A percentile compares a stretch with the other conserved stretches of the same genome.
phyloP scores from a whole-genome alignment of 1,284 basidiomycete genomes.

The Marasmius tenuissimus region DNA sequence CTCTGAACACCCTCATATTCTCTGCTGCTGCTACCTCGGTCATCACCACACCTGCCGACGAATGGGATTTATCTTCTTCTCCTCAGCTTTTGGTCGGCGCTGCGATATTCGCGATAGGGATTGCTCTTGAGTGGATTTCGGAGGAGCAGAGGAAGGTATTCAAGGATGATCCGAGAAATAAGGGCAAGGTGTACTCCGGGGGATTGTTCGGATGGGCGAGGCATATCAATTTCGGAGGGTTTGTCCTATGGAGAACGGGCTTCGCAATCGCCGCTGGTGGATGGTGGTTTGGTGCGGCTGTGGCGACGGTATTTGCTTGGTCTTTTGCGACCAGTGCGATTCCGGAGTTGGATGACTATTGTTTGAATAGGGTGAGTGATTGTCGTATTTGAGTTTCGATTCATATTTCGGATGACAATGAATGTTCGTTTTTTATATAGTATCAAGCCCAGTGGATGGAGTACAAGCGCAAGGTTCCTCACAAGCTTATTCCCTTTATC shows the following conservation, averaged over 20 bases:
- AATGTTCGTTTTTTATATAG: background rate
- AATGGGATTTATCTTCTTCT: background rate
- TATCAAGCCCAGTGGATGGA: slow-evolving; percentile 19
- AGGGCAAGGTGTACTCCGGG: slow-evolving; percentile 19
- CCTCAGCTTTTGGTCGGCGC: slow-evolving; percentile 1
- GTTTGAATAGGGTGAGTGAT: slow-evolving; percentile 4
- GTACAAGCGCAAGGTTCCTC: slow-evolving; percentile 19
- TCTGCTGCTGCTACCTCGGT: slow-evolving; percentile 3
- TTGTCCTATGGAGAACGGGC: slow-evolving; percentile 20
- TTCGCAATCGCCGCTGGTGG: slow-evolving; percentile 16
- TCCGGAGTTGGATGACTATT: slow-evolving; percentile 10
- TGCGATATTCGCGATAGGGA: slow-evolving; percentile 16
- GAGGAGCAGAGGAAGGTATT: slow-evolving; percentile 19
- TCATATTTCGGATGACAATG: background rate
- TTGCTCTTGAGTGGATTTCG: slow-evolving; percentile 17
- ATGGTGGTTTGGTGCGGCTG: background rate
- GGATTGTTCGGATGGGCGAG: slow-evolving; percentile 18
- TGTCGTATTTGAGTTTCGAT: background rate
- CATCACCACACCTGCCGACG: background rate
- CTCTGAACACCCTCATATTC: slow-evolving; percentile 3
- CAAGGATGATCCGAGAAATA: slow-evolving; percentile 21
- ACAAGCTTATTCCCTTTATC: slow-evolving; percentile 18
- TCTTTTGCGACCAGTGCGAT: slow-evolving; percentile 8
- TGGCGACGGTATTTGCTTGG: background rate
- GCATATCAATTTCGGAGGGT: slow-evolving; percentile 23